Conservation (phyloP, 208 protist genomes). For the Angomonas ambiguus region DNA sequence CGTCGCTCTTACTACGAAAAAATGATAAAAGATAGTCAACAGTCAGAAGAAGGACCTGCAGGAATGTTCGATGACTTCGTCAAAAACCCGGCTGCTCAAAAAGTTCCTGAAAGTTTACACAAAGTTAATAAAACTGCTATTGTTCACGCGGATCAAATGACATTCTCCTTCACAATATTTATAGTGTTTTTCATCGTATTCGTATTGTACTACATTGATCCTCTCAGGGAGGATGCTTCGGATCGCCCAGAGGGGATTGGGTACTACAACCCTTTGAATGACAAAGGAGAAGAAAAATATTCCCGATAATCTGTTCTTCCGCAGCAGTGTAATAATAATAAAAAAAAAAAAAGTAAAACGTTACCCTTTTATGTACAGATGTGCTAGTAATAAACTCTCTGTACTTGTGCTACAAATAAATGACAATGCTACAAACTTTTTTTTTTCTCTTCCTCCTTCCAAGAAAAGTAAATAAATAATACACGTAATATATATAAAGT, state of each 20-base stretch:
- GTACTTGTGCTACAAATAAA: neutral
- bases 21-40: constrained; percentile 42
- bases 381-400: neutral
- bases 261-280: neutral
- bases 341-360: no score
- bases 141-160: constrained; percentile 19
- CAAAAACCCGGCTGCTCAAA: constrained; percentile 24
- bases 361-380: no score
- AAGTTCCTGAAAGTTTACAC: constrained; percentile 35
- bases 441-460: neutral
- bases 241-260: neutral
- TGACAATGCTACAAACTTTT: neutral
- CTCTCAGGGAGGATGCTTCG: neutral
- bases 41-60: constrained; percentile 37
- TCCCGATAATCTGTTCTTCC: neutral
- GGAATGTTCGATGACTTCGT: constrained; percentile 39
- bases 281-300: neutral
- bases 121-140: constrained; percentile 24
- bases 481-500: neutral
- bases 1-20: constrained; percentile 62
- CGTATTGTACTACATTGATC: neutral
- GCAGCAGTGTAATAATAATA: no score
- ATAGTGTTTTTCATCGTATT: neutral
- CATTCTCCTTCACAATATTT: neutral
- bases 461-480: neutral